Evolutionary conservation across 2,329 filamentous ascomycete genomes (phyloP), one percentile per base, ranked within the genome.

Genomic region (Pseudogymnoascus verrucosus): DNA sequence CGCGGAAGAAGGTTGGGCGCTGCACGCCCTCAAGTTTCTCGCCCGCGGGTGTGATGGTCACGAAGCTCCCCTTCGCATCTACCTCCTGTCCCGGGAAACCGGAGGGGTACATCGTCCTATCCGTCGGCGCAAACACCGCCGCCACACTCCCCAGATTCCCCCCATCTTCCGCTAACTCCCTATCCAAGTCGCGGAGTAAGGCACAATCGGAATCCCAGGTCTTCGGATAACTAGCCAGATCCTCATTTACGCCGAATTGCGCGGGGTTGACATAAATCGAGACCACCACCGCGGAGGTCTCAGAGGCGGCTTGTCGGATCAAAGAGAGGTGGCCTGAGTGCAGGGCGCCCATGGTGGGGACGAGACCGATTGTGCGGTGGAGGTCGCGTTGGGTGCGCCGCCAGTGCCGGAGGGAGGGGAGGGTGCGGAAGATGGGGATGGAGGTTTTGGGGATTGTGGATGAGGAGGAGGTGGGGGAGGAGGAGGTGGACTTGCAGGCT

Each of bases 261-360:
- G 95, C 95, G 3, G 95, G 95, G 76, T 99, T 99, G 72, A 99
- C 90, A 75, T 93, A 99, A 69, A 98, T 88, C 73, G 89, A 92
- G 63, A 99, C 90, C 66, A 97, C 87, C 64, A 98, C 90, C 69
- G 92, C 84, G 68, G 90, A 89, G 77, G 92, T 95, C 71, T 96
- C 91, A 59, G 82, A 80, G 1, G 93, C 93, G 2, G 95, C 95
- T 69, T 87, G 84, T 65, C 91, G 89, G 71, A 96, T 89, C 21
- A 99, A 83, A 3, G 90, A 89, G 61, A 96, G 77, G 77, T 99
- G 95, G 42, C 95, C 95, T 63, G 87, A 84, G 76, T 99, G 95
- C n/a, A 99, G 83, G 60, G 95, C 95, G 67, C 95, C 95, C 95
- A 99, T 98, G 34, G 95, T 99, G 1, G 95, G 95, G 37, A 99